A percentile compares a stretch with the other conserved stretches of the same genome.
phyloP scores from a whole-genome alignment of 441 rosid species.

The Codiaeum variegatum region DNA sequence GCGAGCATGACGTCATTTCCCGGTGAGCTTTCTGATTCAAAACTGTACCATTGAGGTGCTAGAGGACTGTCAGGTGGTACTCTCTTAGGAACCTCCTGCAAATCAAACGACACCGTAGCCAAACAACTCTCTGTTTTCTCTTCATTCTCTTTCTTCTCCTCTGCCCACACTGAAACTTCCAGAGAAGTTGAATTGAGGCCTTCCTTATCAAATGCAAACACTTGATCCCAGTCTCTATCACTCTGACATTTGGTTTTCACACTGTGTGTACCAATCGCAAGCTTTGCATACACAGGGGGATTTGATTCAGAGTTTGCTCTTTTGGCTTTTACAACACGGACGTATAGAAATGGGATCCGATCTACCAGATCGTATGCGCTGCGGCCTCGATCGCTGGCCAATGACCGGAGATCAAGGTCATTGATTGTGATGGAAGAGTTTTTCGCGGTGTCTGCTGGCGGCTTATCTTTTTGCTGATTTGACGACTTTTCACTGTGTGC shows the following conservation, averaged over 20 bases:
- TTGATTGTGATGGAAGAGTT: slow-evolving; percentile 36
- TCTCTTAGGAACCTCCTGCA: slow-evolving; percentile 44
- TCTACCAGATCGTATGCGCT: slow-evolving; percentile 71
- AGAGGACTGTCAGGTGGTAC: slow-evolving; percentile 55
- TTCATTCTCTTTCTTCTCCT: slow-evolving; percentile 27
- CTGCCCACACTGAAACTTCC: slow-evolving; percentile 57
- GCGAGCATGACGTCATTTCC: slow-evolving; percentile 60
- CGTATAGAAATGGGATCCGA: slow-evolving; percentile 73
- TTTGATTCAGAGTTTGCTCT: slow-evolving; percentile 36
- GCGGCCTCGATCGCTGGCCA: slow-evolving; percentile 47
- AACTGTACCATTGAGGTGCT: slow-evolving; percentile 56
- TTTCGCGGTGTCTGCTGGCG: slow-evolving; percentile 26
- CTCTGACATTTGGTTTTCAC: slow-evolving; percentile 61
- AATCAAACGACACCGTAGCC: slow-evolving; percentile 37
- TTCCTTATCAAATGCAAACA: slow-evolving; percentile 45
- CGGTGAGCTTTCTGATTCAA: slow-evolving; percentile 33
- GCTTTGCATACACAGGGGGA: slow-evolving; percentile 50
- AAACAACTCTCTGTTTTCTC: slow-evolving; percentile 24
- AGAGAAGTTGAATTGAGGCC: slow-evolving; percentile 61
- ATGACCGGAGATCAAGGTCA: slow-evolving; percentile 54
- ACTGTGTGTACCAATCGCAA: slow-evolving; percentile 71
- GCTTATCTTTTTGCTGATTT: slow-evolving; percentile 28
- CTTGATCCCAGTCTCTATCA: slow-evolving; percentile 55
- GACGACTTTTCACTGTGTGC: slow-evolving; percentile 41
- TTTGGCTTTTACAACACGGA: slow-evolving; percentile 71